Base-by-base conservation (phyloP, 23 red algal genomes). In the Agarophyton chilense region DNA sequence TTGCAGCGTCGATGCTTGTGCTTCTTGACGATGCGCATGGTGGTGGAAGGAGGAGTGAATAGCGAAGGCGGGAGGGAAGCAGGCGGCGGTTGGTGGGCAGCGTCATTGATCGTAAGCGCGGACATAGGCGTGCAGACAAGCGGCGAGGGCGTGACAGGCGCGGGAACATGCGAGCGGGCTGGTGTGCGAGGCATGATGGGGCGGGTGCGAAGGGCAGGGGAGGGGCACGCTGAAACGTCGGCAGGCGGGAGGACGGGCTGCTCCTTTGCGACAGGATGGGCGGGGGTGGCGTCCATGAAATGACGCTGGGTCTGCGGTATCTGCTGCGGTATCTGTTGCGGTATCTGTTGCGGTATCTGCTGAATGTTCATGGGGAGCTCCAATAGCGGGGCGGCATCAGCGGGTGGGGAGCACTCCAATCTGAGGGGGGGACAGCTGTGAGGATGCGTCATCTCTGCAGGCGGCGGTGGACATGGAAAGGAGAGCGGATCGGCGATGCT, bases 281-380 rank as follows among this genome's bases (percentile, higher is more conserved):
- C 32, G 12, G 68, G 33, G 10, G 38, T 24, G 68, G 29, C 33
- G 1, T 12, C 17, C 21, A 29, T 74, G 43, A 9, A 39, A 39
- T 45, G 19, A 10, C 19, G 1, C 1, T 29, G 19, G 10, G 41
- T 40, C 34, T 74, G 40, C n/a, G 68, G 68, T 9, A 7, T 0
- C 40, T 74, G 40, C n/a, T 74, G 68, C n/a, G 68, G 68, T 9
- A 7, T 0, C 40, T 74, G 40, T 26, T 74, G 68, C n/a, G 68
- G 68, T 9, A 7, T 0, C 40, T 74, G 40, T 26, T 74, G 68
- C n/a, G 68, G 68, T 9, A 7, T 0, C 40, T 74, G 40, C n/a
- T 74, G 68, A 47, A 74, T 43, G 68, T 74, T 74, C 43, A 43
- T 43, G 7, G 68, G 68, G 21, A 74, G 68, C 25, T 74, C 3